Evolutionary conservation across 768 basidiomycete species (phyloP), one percentile per base, ranked within the genome.

Genomic region (Daedaleopsis nitida): DNA sequence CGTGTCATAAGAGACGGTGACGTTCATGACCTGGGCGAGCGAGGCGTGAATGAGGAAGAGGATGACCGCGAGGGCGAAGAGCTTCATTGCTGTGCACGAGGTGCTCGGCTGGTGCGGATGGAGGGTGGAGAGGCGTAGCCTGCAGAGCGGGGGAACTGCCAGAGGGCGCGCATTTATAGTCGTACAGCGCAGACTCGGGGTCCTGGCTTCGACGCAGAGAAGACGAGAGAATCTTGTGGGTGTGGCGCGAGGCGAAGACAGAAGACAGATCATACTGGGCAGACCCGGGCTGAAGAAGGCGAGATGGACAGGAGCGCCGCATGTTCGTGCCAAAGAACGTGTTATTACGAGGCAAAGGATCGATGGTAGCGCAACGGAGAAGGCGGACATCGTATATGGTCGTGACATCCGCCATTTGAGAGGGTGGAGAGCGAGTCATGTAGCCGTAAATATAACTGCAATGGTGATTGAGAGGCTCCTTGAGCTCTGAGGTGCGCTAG

Each of bases 1-100:
- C 16, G 71, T 44, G 73, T 87, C 83, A 64, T 74, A 86, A 1
- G 69, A 69, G 21, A 58, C 68, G 2, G 69, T 69, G 21, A 58
- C 68, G 13, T 60, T 59, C 27, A 57, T 55, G 27, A 35, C 58
- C 23, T 11, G 59, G 13, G 44, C 50, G 54, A 14, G 19, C 9
- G 50, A 16, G 19, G 17, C 14, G 37, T n/a, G 23, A 1, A 54
- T 13, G 37, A 37, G 19, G 13, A 60, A 54, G 37, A 70, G 68
- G 24, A 68, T 68, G 44, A 66, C 65, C 19, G 69, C 67, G 27
- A 68, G 48, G 23, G 57, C 54, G 23, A 68, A 57, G 57, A 71
- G n/a, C 43, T 3, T 55, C 1, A 19, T 6, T 24, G 51, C 11
- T 14, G 16, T n/a, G 37, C 17, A 8, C 52, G n/a, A 34, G 10